Evolutionary conservation across 345 rosid species (phyloP), one percentile per base, ranked within the genome.

Genomic region (Pistacia integerrima): DNA sequence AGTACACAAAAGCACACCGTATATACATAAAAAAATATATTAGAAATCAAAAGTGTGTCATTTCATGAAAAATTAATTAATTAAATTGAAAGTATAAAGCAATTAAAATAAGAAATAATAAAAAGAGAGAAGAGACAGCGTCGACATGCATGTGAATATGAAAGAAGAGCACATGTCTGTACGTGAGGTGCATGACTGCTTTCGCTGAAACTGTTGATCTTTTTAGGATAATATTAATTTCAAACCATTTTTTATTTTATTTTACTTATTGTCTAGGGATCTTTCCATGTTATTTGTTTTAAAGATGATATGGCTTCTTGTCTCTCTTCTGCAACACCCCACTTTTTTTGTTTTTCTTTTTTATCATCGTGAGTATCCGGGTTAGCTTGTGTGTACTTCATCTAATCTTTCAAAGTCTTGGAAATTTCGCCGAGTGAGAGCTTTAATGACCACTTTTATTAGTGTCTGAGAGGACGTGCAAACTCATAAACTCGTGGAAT

Each of bases 171-270:
- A 62, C 68, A 73, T 73, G 67, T 5, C 83, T 11, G 51, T 74
- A 77, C 81, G 83, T 79, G 83, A 83, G 71, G 76, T 82, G 88
- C 82, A 46, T 83, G 79, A 64, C 83, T 75, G n/a, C 70, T 75
- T 41, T 38, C 41, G 25, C 60, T 75, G 69, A 54, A 64, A 46
- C 52, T 64, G 71, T 30, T 30, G 2, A 30, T 30, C 0, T 41
- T 8, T 76, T 69, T 73, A 46, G 70, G 82, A 84, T 82, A 82
- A 77, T 77, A 73, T 51, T 51, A 14, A 51, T 51, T 51, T 51
- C 17, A 51, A 11, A 12, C 17, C 12, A 49, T 3, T 11, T 11
- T 51, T 51, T 14, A 1, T 46, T 51, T 11, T 51, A 11, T 11
- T 51, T 10, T 10, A 11, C 1, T 51, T 2, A 49, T 60, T 76